Percentiles rank a stretch among this genome's conserved stretches.
These are phyloP conservation scores for Sporodiniella umbellata DNA, from an alignment of 371 early-diverging fungal species.

Conservation along the genomic window DNA sequence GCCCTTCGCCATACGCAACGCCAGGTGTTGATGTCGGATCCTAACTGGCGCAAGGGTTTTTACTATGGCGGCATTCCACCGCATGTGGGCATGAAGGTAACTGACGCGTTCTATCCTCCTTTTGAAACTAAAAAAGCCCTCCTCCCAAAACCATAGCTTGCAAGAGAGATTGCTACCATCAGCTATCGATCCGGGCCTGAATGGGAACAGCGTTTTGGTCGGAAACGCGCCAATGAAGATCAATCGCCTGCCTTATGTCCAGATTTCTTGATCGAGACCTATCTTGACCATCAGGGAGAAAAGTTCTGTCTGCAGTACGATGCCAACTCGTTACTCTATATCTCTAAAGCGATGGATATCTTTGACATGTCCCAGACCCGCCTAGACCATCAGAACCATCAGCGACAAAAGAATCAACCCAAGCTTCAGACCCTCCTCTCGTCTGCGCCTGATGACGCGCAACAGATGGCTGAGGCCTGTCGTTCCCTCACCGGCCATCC, in stretches of 20 bases:
- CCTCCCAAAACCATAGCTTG: slow-evolving; percentile 39
- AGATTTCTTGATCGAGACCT: slow-evolving; percentile 93
- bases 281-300: slow-evolving; percentile 94
- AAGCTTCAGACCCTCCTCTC: slow-evolving; percentile 18
- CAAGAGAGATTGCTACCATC: slow-evolving; percentile 86
- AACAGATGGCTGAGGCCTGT: slow-evolving; percentile 26
- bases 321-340: slow-evolving; percentile 89
- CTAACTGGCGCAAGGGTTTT: slow-evolving; percentile 91
- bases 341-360: slow-evolving; percentile 97
- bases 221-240: slow-evolving; percentile 71
- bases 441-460: slow-evolving; percentile 2
- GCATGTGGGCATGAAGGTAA: slow-evolving; percentile 91
- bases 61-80: slow-evolving; percentile 91
- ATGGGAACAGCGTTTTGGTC: slow-evolving; percentile 94
- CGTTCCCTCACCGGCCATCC: slow-evolving; percentile 20
- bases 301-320: slow-evolving; percentile 91
- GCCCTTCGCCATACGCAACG: slow-evolving; percentile 90
- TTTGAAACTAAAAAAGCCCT: too few species aligned
- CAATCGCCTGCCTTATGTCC: slow-evolving; percentile 83
- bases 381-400: slow-evolving; percentile 36
- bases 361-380: slow-evolving; percentile 83
- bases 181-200: slow-evolving; percentile 94
- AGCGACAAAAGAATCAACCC: slow-evolving; percentile 39
- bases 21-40: slow-evolving; percentile 92
- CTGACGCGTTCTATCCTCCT: too few species aligned